phyloP scores from a whole-genome alignment of 2,329 filamentous ascomycete genomes.

The Aspergillus sp. region DNA sequence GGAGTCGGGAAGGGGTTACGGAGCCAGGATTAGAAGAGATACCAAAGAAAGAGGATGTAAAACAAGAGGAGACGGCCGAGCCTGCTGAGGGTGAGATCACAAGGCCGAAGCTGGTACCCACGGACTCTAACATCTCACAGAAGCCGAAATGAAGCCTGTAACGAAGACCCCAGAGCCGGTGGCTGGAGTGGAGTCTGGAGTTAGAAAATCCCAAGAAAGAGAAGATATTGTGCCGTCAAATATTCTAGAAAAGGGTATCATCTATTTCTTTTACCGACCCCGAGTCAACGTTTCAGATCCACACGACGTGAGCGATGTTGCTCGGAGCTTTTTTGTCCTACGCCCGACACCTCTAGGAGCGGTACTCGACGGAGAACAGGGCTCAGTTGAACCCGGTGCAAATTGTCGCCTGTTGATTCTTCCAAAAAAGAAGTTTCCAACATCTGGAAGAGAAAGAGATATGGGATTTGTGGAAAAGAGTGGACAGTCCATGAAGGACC shows the following conservation, averaged over 20 bases:
- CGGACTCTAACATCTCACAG: background rate
- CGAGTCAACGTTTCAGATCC: conserved; percentile 70
- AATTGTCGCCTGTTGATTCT: conserved; percentile 71
- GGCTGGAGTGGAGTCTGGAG: conserved; percentile 30
- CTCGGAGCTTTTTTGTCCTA: conserved; percentile 74
- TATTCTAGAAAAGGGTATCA: conserved; percentile 79
- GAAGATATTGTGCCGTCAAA: conserved; percentile 51
- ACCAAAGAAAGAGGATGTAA: background rate
- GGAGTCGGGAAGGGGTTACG: conserved; percentile 3
- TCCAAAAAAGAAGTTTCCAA: conserved; percentile 79
- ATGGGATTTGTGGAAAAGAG: conserved; percentile 81
- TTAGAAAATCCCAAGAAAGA: conserved; percentile 48
- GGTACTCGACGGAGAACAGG: conserved; percentile 54
- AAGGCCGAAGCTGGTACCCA: conserved; percentile 4
- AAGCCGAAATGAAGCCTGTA: conserved; percentile 6
- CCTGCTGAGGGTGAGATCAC: background rate
- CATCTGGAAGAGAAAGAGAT: conserved; percentile 63
- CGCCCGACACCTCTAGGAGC: conserved; percentile 66
- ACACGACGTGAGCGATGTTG: conserved; percentile 64
- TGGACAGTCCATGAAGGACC: conserved; percentile 57
- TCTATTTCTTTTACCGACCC: conserved; percentile 85
- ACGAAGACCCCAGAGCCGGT: conserved; percentile 7
- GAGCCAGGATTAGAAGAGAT: conserved; percentile 2
- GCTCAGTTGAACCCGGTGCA: conserved; percentile 48
- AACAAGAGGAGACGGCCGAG: background rate